Percentiles rank a stretch among this genome's conserved stretches.
Evolutionary conservation across 441 rosid genomes (phyloP).

Genomic region (Arabidopsis lyrata): DNA sequence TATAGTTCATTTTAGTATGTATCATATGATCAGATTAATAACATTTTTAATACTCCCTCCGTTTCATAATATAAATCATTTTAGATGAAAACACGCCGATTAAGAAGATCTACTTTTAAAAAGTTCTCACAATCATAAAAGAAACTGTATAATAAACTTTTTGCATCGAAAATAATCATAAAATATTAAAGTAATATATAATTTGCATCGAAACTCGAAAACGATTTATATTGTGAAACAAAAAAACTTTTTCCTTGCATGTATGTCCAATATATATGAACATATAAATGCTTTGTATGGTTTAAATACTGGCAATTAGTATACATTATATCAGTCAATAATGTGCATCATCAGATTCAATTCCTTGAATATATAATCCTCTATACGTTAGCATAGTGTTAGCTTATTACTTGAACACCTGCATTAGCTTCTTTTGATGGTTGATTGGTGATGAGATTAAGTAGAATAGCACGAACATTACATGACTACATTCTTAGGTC

Average conservation of each 20-base stretch:
- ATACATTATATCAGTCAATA: conserved; percentile 32
- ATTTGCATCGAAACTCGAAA: too few relatives aligned
- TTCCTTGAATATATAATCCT: conserved; percentile 2
- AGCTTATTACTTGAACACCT: conserved; percentile 5
- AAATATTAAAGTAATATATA: too few relatives aligned
- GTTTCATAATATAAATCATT: too few relatives aligned
- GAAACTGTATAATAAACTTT: too few relatives aligned
- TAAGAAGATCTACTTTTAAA: too few relatives aligned
- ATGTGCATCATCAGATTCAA: conserved; percentile 17
- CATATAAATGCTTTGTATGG: conserved; percentile 40
- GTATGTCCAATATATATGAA: conserved; percentile 36
- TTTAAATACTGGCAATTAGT: conserved; percentile 19
- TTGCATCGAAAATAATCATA: too few relatives aligned
- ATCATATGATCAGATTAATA: background rate
- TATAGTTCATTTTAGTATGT: background rate
- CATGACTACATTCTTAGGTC: conserved; percentile 5
- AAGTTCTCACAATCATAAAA: too few relatives aligned
- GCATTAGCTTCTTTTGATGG: conserved; percentile 24
- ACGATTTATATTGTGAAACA: too few relatives aligned
- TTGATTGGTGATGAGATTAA: conserved; percentile 10
- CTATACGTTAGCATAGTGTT: background rate
- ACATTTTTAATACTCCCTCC: too few relatives aligned
- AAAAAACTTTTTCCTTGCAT: too few relatives aligned
- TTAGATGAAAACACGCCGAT: too few relatives aligned
- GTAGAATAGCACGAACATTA: conserved; percentile 7